These are phyloP conservation scores for Ophiocordyceps australis DNA, from an alignment of 2,329 filamentous ascomycete species.

Conservation along the genomic window DNA sequence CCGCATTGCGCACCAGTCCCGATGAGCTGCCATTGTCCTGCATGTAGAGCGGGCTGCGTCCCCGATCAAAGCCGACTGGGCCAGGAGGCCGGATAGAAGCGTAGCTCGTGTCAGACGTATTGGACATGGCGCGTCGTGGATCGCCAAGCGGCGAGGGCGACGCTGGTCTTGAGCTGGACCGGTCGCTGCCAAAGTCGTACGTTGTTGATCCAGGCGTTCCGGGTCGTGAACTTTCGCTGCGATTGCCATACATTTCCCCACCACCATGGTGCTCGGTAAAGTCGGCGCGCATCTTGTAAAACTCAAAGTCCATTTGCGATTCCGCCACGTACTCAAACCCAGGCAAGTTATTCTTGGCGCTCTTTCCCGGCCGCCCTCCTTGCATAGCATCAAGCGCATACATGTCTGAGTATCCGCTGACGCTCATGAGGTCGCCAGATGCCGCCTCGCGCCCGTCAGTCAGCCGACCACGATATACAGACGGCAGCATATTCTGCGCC, in stretches of 20 bases:
- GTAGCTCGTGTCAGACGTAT: slow-evolving; percentile 8
- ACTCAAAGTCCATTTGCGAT: slow-evolving; percentile 71
- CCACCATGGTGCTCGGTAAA: slow-evolving; percentile 80
- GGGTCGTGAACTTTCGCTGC: slow-evolving; percentile 39
- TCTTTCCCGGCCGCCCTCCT: slow-evolving; percentile 27
- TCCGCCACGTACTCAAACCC: slow-evolving; percentile 88
- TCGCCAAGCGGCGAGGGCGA: slow-evolving; percentile 21
- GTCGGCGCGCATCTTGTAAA: slow-evolving; percentile 78
- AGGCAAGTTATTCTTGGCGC: slow-evolving; percentile 24
- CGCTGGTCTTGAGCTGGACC: slow-evolving; percentile 25
- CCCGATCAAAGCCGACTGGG: slow-evolving; percentile 10
- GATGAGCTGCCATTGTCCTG: slow-evolving; percentile 33
- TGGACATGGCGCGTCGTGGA: slow-evolving; percentile 7
- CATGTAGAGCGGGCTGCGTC: slow-evolving; percentile 28
- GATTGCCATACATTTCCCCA: slow-evolving; percentile 44
- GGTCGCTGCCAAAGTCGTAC: slow-evolving; percentile 23
- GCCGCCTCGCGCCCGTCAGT: slow-evolving; percentile 43
- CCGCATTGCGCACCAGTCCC: slow-evolving; percentile 33
- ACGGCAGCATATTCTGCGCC: slow-evolving; percentile 70
- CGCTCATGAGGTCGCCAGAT: slow-evolving; percentile 34
- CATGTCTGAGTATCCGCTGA: slow-evolving; percentile 66
- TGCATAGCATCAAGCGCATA: slow-evolving; percentile 69
- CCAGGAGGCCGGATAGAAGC: slow-evolving; percentile 4
- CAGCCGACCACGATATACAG: slow-evolving; percentile 69
- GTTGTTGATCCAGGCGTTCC: slow-evolving; percentile 40